Conservation (phyloP, 768 basidiomycete genomes). For the Tricholomella constricta region DNA sequence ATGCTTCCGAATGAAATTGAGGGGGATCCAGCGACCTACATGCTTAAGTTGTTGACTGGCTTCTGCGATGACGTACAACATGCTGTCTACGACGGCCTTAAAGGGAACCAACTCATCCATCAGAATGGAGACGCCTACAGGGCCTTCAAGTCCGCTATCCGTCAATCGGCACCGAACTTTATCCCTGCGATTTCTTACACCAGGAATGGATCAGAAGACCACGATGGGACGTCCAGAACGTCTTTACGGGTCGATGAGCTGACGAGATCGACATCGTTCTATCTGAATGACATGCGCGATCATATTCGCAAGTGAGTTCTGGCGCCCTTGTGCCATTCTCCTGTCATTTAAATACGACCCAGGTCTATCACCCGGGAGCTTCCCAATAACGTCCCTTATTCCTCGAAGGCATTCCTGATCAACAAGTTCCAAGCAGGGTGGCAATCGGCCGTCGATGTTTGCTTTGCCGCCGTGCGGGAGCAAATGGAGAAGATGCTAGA, state of each 20-base stretch:
- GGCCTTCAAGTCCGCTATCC: conserved; percentile 32
- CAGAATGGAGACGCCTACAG: conserved; percentile 28
- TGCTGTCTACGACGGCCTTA: conserved; percentile 28
- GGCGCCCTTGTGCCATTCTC: neutral
- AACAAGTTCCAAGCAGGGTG: conserved; percentile 32
- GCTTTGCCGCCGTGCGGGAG: conserved; percentile 26
- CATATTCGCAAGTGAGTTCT: conserved; percentile 33
- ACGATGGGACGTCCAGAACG: conserved; percentile 7
- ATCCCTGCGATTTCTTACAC: conserved; percentile 20
- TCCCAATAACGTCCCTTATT: conserved; percentile 39
- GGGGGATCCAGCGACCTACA: conserved; percentile 37
- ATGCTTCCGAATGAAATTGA: conserved; percentile 30
- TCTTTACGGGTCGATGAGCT: conserved; percentile 14
- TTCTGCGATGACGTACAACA: conserved; percentile 32
- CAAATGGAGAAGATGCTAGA: conserved; percentile 32
- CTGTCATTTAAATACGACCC: neutral
- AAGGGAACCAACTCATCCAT: conserved; percentile 30
- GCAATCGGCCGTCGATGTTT: conserved; percentile 21
- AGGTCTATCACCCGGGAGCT: conserved; percentile 41
- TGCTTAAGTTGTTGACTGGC: conserved; percentile 34
- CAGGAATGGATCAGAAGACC: neutral
- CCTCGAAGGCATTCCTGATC: conserved; percentile 37
- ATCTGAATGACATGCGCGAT: conserved; percentile 32
- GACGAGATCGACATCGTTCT: conserved; percentile 20
- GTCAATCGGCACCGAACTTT: conserved; percentile 38